A percentile compares a stretch with the other conserved stretches of the same genome.
Evolutionary conservation across 176 grass and related monocot genomes (phyloP).

Genomic region (Avena sativa): DNA sequence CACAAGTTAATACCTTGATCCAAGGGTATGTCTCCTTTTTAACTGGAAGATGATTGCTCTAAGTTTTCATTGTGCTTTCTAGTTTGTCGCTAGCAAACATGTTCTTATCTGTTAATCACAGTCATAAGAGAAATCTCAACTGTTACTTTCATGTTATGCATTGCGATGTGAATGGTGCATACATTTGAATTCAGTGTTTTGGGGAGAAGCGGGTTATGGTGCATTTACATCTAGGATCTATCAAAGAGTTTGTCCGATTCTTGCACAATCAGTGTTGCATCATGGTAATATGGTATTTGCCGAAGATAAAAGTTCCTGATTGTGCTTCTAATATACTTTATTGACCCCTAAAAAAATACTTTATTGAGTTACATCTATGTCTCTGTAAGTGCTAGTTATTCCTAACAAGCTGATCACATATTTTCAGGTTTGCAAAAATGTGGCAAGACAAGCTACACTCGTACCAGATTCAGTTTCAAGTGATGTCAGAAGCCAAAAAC

Average conservation of each 20-base stretch:
- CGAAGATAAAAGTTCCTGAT: conserved; percentile 13
- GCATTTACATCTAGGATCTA: conserved; percentile 22
- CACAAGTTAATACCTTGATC: conserved; percentile 68
- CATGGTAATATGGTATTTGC: not conserved
- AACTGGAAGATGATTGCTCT: not conserved
- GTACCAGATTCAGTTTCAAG: conserved; percentile 67
- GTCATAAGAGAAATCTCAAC: not conserved
- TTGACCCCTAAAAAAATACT: too few relatives aligned
- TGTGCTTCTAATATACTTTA: not conserved
- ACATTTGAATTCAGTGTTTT: not conserved
- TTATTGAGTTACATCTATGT: not conserved
- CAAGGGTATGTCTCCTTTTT: conserved; percentile 62
- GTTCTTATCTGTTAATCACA: not conserved
- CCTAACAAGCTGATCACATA: conserved; percentile 12
- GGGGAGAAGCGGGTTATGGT: not conserved
- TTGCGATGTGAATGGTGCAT: not conserved
- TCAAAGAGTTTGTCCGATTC: not conserved
- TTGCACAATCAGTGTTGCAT: not conserved
- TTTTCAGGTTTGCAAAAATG: conserved; percentile 80
- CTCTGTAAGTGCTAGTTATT: not conserved
- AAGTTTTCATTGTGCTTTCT: not conserved
- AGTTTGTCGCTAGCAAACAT: not conserved
- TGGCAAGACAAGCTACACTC: conserved; percentile 78
- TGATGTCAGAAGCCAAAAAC: conserved; percentile 66
- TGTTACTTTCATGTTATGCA: conserved; percentile 2